Base-by-base conservation (phyloP, 208 protist genomes). In the Strigomonas culicis region DNA sequence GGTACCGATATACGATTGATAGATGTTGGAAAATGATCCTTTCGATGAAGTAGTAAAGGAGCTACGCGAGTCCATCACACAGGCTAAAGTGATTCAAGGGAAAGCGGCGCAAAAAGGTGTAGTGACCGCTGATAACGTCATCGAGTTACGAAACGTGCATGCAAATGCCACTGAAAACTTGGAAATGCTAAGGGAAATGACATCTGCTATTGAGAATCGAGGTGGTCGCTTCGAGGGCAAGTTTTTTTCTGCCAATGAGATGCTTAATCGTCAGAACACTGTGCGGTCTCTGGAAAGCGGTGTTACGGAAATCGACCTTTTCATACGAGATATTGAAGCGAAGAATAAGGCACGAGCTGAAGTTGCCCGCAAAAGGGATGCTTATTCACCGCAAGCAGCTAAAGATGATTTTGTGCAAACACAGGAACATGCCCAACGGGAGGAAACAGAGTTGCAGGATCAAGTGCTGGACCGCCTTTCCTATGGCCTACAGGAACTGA, bases 171-270 rank as follows among this genome's bases (percentile, higher is more conserved):
- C 81, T 27, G 85, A 92, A 44, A 50, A 86, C 52, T 59, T 95
- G 56, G 60, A 68, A 25, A 71, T 90, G 2, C 64, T 92, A 13
- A 72, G 77, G 19, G 74, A 84, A 51, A 83, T 76, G 58, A 60
- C 90, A 7, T 77, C 72, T 11, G 74, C 81, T 17, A 80, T 95
- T 30, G 80, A 92, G 47, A 71, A 84, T 22, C 61, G 75, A 6
- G 86, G 86, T 44, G 84, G 88, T 17, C 81, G 72, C 46, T 74
- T 94, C 59, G 73, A 86, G 11, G 84, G 81, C 0, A 80, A 82
- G 39, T 67, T 92, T 0, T 88, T 94, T 74, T 85, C 88, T 11
- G 88, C 84, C 4, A 94, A 94, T 46, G 88, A 94, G 60, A 75
- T 94, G n/a, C 66, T 94, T 64, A 72, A 84, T 27, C 79, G 88